Percentiles rank a stretch among this genome's conserved stretches.
Conservation (phyloP, 2,329 filamentous ascomycete species). For the Pseudogymnoascus sp. region DNA sequence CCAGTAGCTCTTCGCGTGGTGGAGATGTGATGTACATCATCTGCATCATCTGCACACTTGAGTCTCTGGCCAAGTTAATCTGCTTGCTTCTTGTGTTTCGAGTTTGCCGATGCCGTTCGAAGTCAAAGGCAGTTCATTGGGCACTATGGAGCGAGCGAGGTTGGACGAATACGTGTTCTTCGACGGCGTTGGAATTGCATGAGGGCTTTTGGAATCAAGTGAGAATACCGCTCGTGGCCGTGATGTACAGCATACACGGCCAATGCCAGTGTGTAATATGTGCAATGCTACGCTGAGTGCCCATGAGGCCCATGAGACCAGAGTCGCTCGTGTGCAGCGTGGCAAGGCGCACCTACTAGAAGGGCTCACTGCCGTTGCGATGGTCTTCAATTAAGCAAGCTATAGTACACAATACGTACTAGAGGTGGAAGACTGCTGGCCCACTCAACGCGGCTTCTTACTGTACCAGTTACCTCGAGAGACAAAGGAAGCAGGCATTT, state of each 20-base stretch:
- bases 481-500: neutral
- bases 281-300: neutral
- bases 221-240: neutral
- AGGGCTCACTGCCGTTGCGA: neutral
- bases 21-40: neutral
- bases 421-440: neutral
- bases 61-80: neutral
- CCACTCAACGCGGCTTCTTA: neutral
- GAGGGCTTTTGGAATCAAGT: neutral
- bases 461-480: neutral
- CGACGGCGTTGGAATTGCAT: neutral
- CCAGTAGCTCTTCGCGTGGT: neutral
- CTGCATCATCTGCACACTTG: neutral
- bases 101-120: neutral
- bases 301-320: slow-evolving; percentile 3
- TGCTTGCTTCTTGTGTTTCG: slow-evolving; percentile 6
- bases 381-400: neutral
- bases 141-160: neutral
- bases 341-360: neutral
- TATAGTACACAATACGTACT: slow-evolving; percentile 3
- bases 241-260: neutral
- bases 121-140: neutral
- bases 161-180: slow-evolving; percentile 3
- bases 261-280: neutral
- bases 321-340: neutral